Base-by-base conservation (phyloP, 139 green algal genomes). In the Chlorella sp. region DNA sequence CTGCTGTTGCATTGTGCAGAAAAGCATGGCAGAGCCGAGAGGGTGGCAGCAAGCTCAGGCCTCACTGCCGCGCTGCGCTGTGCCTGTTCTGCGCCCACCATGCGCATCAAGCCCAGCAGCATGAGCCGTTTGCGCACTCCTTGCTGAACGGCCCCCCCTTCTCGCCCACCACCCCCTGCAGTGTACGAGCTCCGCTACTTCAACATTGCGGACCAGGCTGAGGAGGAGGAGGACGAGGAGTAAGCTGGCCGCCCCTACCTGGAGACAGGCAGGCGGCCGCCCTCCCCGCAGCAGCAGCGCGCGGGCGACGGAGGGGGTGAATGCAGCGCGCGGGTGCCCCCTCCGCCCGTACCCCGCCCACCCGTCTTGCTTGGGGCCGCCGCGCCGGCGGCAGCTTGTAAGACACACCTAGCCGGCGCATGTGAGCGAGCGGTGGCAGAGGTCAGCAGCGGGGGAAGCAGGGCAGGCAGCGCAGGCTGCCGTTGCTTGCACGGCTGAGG, bases 101-200 rank as follows among this genome's bases (percentile, higher is more conserved):
- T n/a, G n/a, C n/a, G n/a, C n/a, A n/a, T n/a, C n/a, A n/a, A n/a
- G n/a, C 44, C 44, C 44, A 9, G 9, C 44, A 51, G 44, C 44
- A 6, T 51, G 44, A 51, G 44, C 44, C 6, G 44, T 9, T 51
- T 9, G 44, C 44, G 44, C 44, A 51, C 44, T 51, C 44, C 44
- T 51, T 6, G 9, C 44, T 6, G 9, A 51, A 51, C 44, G 7
- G 7, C 9, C 9, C 9, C 39, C 83, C 60, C 39, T 51, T n/a
- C 41, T 34, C 26, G 2, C 57, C 71, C 39, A 15, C 15, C 13
- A 2, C 26, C 44, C 26, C 4, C 44, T 26, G 39, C 44, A 51
- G 93, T 97, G 41, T 99, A 99, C 87, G 97, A 99, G 96, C 93
- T 99, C 47, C 90, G 96, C 57, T 99, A 99, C 97, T 99, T 99